Percentiles rank a stretch among this genome's conserved stretches.
Evolutionary conservation across 179 eudicot genomes (phyloP).

Genomic region (Camellia oleifera): DNA sequence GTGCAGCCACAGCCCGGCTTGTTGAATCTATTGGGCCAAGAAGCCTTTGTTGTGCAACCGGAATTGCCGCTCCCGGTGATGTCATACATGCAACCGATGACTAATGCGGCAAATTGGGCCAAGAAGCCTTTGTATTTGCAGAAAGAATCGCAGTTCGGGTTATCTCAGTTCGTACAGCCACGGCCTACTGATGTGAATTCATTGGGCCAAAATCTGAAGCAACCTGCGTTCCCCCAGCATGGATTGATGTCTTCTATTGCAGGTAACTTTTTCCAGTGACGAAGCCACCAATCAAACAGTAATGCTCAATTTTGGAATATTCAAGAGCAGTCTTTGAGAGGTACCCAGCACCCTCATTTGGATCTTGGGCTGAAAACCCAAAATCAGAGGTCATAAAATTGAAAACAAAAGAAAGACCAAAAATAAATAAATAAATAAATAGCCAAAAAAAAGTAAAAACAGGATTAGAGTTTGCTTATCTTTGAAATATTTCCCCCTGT

Average conservation of each 20-base stretch:
- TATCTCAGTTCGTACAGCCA: neutral
- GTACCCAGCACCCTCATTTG: too few relatives aligned
- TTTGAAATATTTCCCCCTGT: too few relatives aligned
- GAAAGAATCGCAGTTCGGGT: neutral
- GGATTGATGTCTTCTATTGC: neutral
- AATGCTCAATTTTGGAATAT: too few relatives aligned
- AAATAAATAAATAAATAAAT: neutral
- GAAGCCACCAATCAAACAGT: neutral
- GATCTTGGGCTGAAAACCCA: too few relatives aligned
- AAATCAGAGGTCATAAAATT: too few relatives aligned
- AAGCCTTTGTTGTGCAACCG: neutral
- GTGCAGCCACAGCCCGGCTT: neutral
- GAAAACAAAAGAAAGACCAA: too few relatives aligned
- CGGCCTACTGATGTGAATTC: neutral
- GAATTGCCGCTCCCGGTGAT: too few relatives aligned
- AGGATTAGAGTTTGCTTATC: too few relatives aligned
- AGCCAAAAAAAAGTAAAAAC: neutral
- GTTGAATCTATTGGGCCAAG: conserved; percentile 1
- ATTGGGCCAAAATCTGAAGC: neutral
- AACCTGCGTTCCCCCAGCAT: neutral
- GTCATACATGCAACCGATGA: too few relatives aligned
- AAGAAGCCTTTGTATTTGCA: neutral
- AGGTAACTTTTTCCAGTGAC: neutral
- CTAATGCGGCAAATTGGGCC: neutral
- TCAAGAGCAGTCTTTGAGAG: too few relatives aligned